Evolutionary conservation across 208 protist species (phyloP), one percentile per base, ranked within the genome.

Genomic region (Leishmania arabica): DNA sequence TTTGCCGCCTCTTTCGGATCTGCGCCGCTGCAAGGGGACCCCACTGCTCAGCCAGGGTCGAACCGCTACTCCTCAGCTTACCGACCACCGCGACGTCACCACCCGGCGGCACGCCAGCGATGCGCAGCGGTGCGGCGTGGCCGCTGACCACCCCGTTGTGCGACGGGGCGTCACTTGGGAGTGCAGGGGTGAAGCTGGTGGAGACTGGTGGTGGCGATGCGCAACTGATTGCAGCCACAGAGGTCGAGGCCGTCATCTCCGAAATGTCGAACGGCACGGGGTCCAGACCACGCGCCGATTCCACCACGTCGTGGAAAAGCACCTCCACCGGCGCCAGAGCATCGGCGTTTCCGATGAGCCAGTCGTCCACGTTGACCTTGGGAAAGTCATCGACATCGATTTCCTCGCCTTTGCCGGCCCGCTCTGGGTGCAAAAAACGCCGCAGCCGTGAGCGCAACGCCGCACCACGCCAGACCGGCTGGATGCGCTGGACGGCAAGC

Each of bases 381-480:
- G 78, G 68, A 76, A 92, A 95, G 65, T 86, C 78, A 13, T 74
- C 51, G 34, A 65, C 19, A 0, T 86, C 88, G 24, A 92, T 88
- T 64, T 90, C 90, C 75, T 91, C 88, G 40, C 86, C 84, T 49
- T 84, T 77, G 47, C 21, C 58, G 19, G 17, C 64, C 3, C 42
- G 42, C 47, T 34, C 21, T 9, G 77, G 60, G 60, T 89, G 73
- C 60, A 94, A 73, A 34, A 95, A 87, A 31, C 92, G 92, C 37
- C 77, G 73, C 34, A 97, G 81, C 13, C 95, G 90, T 8, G 86
- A 88, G 5, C 95, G 95, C 45, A 96, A 42, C 21, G 87, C 87
- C 0, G 95, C 95, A 3, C 95, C 95, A 60, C 95, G 93, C 90
- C 93, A 92, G n/a, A 98, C 56, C 17, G 93, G 93, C 72, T 96